Evolutionary conservation across 345 rosid genomes (phyloP).

Genomic region (Toxicodendron radicans): DNA sequence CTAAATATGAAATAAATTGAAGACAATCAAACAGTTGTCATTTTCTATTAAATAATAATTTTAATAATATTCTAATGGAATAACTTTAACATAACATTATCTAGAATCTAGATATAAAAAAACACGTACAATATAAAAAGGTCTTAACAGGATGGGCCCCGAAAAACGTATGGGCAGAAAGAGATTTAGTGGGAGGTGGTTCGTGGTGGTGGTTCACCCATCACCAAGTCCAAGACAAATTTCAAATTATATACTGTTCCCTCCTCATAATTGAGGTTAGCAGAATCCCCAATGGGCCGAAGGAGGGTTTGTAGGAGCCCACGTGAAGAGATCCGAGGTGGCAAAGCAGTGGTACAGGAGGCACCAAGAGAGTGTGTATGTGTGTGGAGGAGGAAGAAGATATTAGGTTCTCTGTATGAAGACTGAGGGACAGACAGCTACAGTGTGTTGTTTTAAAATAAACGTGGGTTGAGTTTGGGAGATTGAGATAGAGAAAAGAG

Average conservation of each 20-base stretch:
- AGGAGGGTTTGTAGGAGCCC: too few relatives aligned
- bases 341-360: neutral
- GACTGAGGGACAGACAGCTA: neutral
- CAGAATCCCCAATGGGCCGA: too few relatives aligned
- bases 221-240: slow-evolving; percentile 1
- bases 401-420: slow-evolving; percentile 10
- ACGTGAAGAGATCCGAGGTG: neutral
- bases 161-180: slow-evolving; percentile 8
- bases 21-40: too few relatives aligned
- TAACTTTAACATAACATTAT: neutral
- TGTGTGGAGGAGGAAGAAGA: slow-evolving; percentile 9
- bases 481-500: too few relatives aligned
- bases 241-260: neutral
- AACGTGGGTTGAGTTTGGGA: too few relatives aligned
- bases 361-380: neutral
- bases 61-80: too few relatives aligned
- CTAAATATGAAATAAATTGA: too few relatives aligned
- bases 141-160: neutral
- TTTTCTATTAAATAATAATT: too few relatives aligned
- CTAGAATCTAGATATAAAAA: neutral
- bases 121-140: neutral
- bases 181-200: neutral
- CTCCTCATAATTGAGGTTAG: neutral
- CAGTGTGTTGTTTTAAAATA: too few relatives aligned
- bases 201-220: slow-evolving; percentile 6